These are phyloP conservation scores for Nemania bipapillata DNA, from an alignment of 2,329 filamentous ascomycete genomes.

Conservation along the genomic window DNA sequence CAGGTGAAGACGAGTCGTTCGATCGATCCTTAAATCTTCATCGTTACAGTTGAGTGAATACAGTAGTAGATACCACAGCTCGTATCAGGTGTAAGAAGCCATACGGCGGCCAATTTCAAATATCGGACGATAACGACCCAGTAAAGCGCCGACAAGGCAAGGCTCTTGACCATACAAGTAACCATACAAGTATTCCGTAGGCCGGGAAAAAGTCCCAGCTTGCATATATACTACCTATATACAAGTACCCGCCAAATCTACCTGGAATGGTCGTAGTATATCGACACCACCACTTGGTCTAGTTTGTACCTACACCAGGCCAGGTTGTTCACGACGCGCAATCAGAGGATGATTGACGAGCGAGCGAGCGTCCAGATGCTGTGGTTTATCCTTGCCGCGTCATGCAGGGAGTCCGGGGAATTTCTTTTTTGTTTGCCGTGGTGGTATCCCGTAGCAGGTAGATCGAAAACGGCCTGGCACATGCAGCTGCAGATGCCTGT, in stretches of 20 bases:
- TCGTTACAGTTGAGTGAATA: not conserved
- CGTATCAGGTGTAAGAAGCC: constrained; percentile 1
- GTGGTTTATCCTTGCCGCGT: not conserved
- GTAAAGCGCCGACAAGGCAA: not conserved
- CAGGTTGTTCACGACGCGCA: not conserved
- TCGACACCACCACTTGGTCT: too few species aligned
- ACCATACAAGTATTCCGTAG: too few species aligned
- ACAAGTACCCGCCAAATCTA: too few species aligned
- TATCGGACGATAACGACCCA: not conserved
- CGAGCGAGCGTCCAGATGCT: not conserved
- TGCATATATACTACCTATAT: not conserved
- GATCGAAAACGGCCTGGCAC: constrained; percentile 17
- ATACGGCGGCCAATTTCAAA: not conserved
- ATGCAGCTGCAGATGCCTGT: constrained; percentile 25
- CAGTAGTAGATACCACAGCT: not conserved
- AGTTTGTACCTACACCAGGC: too few species aligned
- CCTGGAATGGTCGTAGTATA: not conserved
- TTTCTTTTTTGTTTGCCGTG: constrained; percentile 26
- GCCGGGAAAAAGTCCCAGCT: not conserved
- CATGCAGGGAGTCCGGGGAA: constrained; percentile 26
- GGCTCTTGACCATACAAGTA: not conserved
- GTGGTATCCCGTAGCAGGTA: constrained; percentile 20
- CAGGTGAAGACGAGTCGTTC: not conserved
- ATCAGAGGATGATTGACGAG: not conserved
- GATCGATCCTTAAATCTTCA: not conserved